Base-by-base conservation (phyloP, 306 rosid genomes). In the Fragaria iinumae region DNA sequence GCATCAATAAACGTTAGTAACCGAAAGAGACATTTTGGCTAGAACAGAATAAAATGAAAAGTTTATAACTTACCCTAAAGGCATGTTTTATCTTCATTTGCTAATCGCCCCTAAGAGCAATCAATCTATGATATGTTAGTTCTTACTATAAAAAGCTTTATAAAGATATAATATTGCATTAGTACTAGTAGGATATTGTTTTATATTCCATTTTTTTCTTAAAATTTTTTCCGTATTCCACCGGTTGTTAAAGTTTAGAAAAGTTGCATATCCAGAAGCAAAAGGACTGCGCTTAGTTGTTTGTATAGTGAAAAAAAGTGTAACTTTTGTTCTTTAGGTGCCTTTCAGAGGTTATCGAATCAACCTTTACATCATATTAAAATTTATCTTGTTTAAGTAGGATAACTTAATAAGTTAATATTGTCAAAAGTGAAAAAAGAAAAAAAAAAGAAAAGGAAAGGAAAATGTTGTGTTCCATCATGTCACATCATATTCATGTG, bases 311-410 rank as follows among this genome's bases (percentile, higher is more conserved):
- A 29, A 29, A 53, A 5, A 13, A 72, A 56, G 4, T 38, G n/a
- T 11, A 8, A 21, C 5, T 56, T 25, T 55, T 1, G 13, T 43
- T 67, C 56, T 45, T 8, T 3, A 4, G 50, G 6, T n/a, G 20
- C 32, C 64, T 52, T 38, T 38, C n/a, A 12, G 32, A 1, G 29
- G 50, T 55, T 39, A 12, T 63, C 38, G 10, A 55, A 57, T 56
- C 77, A 1, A 23, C 67, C 25, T 56, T 39, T 73, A 57, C n/a
- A 25, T 57, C 23, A 57, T 45, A 45, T 73, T 57, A 57, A 43
- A 57, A 41, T 13, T 12, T 6, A 69, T 13, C 48, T 23, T 57
- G 43, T 23, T 10, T 23, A 6, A 11, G 16, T 13, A 55, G 23
- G 64, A 72, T 7, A 72, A 32, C 34, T 29, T 29, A 0, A 29